Conservation (phyloP, 345 rosid genomes). For the Dovyalis caffra region DNA sequence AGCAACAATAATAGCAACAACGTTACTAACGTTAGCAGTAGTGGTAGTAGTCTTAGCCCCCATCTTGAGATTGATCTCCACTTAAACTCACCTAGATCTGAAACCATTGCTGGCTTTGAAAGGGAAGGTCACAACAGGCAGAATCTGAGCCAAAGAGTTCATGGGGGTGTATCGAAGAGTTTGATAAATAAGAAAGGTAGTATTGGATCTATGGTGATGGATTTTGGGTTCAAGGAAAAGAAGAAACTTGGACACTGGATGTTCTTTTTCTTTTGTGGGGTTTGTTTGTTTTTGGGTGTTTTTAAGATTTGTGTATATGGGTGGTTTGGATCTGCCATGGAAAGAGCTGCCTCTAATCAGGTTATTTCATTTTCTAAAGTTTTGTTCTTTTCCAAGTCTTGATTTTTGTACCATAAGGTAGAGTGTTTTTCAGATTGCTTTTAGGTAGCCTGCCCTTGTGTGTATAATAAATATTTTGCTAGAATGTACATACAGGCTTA, state of each 20-base stretch:
- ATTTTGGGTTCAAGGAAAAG: constrained; percentile 63
- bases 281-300: constrained; percentile 83
- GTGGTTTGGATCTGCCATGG: constrained; percentile 87
- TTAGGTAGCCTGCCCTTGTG: too few relatives aligned
- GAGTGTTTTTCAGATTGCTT: too few relatives aligned
- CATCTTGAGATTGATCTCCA: constrained; percentile 76
- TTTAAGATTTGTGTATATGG: constrained; percentile 83
- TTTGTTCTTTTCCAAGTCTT: too few relatives aligned
- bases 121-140: constrained; percentile 35
- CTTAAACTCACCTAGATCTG: constrained; percentile 79
- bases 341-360: constrained; percentile 51
- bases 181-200: constrained; percentile 41
- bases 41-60: constrained; percentile 26
- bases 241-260: constrained; percentile 84
- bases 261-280: constrained; percentile 77
- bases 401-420: too few relatives aligned
- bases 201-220: constrained; percentile 56
- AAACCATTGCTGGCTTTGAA: constrained; percentile 43
- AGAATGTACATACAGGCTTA: background rate
- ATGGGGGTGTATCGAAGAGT: constrained; percentile 34
- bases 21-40: background rate
- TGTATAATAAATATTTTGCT: too few relatives aligned
- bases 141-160: constrained; percentile 47
- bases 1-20: background rate
- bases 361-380: constrained; percentile 24